Evolutionary conservation across 768 basidiomycete genomes (phyloP).

Genomic region (Amanita fuliginea): DNA sequence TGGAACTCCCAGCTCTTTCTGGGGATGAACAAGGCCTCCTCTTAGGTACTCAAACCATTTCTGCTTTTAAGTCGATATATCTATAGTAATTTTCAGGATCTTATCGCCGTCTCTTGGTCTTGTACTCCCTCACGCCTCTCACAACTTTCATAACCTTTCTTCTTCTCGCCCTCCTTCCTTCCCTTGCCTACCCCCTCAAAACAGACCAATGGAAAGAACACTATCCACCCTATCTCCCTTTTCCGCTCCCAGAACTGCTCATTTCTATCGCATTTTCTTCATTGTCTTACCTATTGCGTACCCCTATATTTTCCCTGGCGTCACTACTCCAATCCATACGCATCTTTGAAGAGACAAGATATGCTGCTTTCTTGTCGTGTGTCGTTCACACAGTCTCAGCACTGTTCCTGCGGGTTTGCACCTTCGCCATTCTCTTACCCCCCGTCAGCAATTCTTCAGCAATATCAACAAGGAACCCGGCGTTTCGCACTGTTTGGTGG

Average conservation of each 20-base stretch:
- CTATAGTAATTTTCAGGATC: constrained; percentile 38
- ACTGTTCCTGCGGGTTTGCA: constrained; percentile 41
- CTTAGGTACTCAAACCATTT: constrained; percentile 14
- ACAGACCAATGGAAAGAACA: constrained; percentile 19
- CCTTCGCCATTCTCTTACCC: constrained; percentile 37
- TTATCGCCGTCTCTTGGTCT: constrained; percentile 39
- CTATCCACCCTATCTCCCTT: constrained; percentile 41
- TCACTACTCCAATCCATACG: constrained; percentile 16
- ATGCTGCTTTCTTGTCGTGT: constrained; percentile 21
- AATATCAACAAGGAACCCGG: constrained; percentile 40
- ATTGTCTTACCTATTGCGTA: constrained; percentile 41
- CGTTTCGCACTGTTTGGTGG: constrained; percentile 69
- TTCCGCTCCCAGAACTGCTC: constrained; percentile 56
- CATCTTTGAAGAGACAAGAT: constrained; percentile 15
- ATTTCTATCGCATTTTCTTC: constrained; percentile 52
- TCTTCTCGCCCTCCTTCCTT: constrained; percentile 39
- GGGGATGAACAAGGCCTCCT: constrained; percentile 18
- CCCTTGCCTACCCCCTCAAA: constrained; percentile 32
- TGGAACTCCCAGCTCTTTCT: background rate
- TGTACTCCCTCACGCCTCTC: constrained; percentile 53
- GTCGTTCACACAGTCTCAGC: constrained; percentile 39
- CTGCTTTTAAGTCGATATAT: constrained; percentile 2
- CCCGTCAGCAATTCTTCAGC: constrained; percentile 22
- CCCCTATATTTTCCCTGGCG: constrained; percentile 32
- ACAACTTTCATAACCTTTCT: constrained; percentile 38